Percentiles rank a stretch among this genome's conserved stretches.
Evolutionary conservation across 148 eudicot species (phyloP).

Genomic region (Camellia granthamiana): DNA sequence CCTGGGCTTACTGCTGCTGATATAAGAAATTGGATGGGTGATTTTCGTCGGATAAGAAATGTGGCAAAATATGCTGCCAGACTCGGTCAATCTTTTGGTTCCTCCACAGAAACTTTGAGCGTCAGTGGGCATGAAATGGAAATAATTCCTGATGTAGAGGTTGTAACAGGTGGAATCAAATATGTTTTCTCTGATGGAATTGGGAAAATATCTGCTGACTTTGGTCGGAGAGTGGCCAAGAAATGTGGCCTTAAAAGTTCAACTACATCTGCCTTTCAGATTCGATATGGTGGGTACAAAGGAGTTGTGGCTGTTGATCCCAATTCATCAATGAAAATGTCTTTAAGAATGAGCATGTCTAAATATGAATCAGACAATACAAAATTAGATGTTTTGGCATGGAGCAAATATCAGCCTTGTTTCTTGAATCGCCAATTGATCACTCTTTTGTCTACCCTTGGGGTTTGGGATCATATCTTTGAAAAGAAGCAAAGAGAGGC

Average conservation of each 20-base stretch:
- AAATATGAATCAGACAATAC: slow-evolving; percentile 59
- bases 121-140: slow-evolving; percentile 55
- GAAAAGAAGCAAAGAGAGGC: slow-evolving; percentile 77
- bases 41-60: slow-evolving; percentile 59
- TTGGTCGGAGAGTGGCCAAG: slow-evolving; percentile 61
- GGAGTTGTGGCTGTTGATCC: slow-evolving; percentile 92
- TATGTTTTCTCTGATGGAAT: slow-evolving; percentile 87
- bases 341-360: slow-evolving; percentile 72
- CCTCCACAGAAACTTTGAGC: slow-evolving; percentile 74
- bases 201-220: slow-evolving; percentile 76
- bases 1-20: slow-evolving; percentile 51
- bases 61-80: slow-evolving; percentile 96
- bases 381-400: slow-evolving; percentile 64
- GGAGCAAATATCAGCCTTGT: slow-evolving; percentile 86
- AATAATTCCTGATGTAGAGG: slow-evolving; percentile 50
- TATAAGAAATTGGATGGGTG: slow-evolving; percentile 83
- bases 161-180: slow-evolving; percentile 17
- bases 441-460: slow-evolving; percentile 78
- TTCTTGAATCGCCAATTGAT: slow-evolving; percentile 77
- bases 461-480: slow-evolving; percentile 55
- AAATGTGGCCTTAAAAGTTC: slow-evolving; percentile 49
- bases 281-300: slow-evolving; percentile 84
- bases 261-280: slow-evolving; percentile 78
- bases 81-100: slow-evolving; percentile 87
- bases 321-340: slow-evolving; percentile 49